These are phyloP conservation scores for Knufia fluminis DNA, from an alignment of 2,329 filamentous ascomycete genomes.

Conservation along the genomic window DNA sequence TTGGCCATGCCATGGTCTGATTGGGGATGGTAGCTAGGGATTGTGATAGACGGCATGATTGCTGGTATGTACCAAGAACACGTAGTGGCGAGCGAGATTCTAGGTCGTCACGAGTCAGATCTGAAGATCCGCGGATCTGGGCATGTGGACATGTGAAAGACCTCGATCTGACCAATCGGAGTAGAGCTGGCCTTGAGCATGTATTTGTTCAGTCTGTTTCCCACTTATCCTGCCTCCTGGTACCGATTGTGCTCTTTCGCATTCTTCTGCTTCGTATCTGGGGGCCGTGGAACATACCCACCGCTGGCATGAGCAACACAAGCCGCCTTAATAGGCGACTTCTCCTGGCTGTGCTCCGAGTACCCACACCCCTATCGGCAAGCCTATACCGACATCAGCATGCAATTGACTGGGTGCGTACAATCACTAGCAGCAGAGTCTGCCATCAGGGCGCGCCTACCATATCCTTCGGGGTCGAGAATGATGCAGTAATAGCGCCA, in stretches of 20 bases:
- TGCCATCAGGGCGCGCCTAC: neutral
- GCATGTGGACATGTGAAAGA: neutral
- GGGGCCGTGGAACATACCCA: no score
- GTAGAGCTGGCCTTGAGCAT: neutral
- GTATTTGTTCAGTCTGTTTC: no score
- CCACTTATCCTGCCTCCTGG: no score
- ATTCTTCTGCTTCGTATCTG: no score
- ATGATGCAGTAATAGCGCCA: slow-evolving; percentile 1
- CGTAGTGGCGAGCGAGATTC: neutral
- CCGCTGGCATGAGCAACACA: neutral
- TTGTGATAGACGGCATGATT: neutral
- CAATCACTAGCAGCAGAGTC: neutral
- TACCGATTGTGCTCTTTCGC: no score
- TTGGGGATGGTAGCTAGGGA: neutral
- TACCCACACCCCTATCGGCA: neutral
- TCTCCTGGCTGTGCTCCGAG: neutral
- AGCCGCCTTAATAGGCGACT: neutral
- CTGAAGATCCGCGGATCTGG: neutral
- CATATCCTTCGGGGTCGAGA: slow-evolving; percentile 3
- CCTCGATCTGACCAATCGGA: neutral
- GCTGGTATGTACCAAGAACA: neutral
- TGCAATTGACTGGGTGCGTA: slow-evolving; percentile 4
- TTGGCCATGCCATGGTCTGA: slow-evolving; percentile 24
- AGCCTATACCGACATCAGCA: neutral
- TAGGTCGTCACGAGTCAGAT: slow-evolving; percentile 2